These are phyloP conservation scores for Sungouiella thailandica DNA, from an alignment of 805 yeast genomes.

Conservation along the genomic window DNA sequence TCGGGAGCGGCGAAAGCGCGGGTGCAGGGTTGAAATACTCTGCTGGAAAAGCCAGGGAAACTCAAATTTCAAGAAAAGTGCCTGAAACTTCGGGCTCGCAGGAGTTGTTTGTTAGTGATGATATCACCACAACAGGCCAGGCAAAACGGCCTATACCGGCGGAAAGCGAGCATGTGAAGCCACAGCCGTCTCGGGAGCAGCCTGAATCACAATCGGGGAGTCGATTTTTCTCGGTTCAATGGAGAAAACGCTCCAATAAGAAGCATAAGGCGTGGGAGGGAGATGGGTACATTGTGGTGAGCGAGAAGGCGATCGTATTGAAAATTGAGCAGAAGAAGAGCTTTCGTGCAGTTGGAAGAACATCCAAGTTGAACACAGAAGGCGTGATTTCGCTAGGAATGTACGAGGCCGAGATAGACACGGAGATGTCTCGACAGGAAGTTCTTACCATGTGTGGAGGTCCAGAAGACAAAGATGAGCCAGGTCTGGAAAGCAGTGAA, in stretches of 20 bases:
- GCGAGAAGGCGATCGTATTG: conserved; percentile 21
- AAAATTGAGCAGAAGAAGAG: conserved; percentile 25
- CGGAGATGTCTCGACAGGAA: conserved; percentile 10
- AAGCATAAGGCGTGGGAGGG: conserved; percentile 95
- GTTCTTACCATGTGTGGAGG: no score
- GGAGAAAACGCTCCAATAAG: conserved; percentile 67
- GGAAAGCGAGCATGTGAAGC: neutral
- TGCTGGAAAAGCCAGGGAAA: no score
- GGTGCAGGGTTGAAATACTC: no score
- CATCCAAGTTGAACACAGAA: conserved; percentile 8
- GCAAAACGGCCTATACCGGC: no score
- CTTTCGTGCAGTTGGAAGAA: conserved; percentile 15
- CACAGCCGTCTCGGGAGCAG: no score
- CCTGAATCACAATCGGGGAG: neutral
- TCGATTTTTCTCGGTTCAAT: conserved; percentile 40
- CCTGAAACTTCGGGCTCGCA: no score
- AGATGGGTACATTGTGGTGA: conserved; percentile 59
- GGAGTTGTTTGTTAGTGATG: no score
- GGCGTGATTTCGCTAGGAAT: conserved; percentile 46
- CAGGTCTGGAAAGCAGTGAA: no score
- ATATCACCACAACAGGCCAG: no score
- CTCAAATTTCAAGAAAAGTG: no score
- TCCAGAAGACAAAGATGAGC: no score
- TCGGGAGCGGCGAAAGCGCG: no score
- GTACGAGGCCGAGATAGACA: conserved; percentile 59